Evolutionary conservation across 2,329 filamentous ascomycete species (phyloP).

Genomic region (Fusarium coicis): DNA sequence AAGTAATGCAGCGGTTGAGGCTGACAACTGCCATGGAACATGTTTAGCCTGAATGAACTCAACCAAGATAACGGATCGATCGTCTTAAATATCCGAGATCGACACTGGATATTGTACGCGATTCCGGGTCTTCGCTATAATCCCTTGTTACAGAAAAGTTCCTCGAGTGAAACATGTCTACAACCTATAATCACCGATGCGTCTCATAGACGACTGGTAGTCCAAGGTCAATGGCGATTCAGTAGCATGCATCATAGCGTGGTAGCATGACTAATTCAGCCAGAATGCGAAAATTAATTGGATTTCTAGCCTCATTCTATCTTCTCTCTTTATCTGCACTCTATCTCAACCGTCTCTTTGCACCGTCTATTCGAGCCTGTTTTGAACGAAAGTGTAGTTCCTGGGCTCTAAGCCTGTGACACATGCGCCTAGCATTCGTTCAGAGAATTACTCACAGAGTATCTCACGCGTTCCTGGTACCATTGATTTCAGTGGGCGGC

Average conservation of each 20-base stretch:
- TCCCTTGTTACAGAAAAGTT: neutral
- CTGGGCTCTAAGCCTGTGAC: neutral
- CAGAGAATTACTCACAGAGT: neutral
- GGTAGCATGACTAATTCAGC: neutral
- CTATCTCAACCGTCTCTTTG: neutral
- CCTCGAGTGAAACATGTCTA: neutral
- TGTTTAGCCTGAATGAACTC: neutral
- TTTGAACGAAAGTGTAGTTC: neutral
- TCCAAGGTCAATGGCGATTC: neutral
- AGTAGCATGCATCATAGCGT: neutral
- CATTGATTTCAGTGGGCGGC: constrained; percentile 2
- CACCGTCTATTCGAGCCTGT: neutral
- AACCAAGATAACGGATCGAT: neutral
- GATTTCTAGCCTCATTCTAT: neutral
- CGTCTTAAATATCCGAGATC: neutral
- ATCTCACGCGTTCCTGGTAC: neutral
- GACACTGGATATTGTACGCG: neutral
- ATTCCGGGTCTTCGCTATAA: neutral
- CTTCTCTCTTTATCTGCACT: neutral
- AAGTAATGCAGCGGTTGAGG: neutral
- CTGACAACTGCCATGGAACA: neutral
- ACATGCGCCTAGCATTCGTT: neutral
- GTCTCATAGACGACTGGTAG: neutral
- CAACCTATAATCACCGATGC: neutral
- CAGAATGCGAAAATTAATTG: neutral